Percentiles rank a stretch among this genome's conserved stretches.
Evolutionary conservation across 192 early-diverging fungal species (phyloP).

Genomic region (Backusella parvicylindrica): DNA sequence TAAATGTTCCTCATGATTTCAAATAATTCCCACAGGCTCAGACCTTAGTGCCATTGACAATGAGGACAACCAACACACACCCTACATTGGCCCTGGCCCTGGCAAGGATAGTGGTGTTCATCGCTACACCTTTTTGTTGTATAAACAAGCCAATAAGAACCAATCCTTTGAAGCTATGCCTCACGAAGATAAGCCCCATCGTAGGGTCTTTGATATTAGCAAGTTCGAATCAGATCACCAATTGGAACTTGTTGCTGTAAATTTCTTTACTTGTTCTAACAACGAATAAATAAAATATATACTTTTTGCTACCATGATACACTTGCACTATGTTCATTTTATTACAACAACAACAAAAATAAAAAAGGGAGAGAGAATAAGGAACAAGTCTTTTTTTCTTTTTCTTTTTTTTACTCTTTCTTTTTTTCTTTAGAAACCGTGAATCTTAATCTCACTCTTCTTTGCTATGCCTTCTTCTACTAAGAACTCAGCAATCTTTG

Average conservation of each 20-base stretch:
- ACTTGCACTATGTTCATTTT: background rate
- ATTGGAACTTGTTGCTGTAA: slow-evolving; percentile 44
- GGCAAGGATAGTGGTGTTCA: slow-evolving; percentile 49
- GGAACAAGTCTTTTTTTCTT: background rate
- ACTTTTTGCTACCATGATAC: background rate
- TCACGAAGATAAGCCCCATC: slow-evolving; percentile 3
- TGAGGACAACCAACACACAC: slow-evolving; percentile 19
- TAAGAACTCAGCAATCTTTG: slow-evolving; percentile 77
- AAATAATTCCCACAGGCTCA: slow-evolving; percentile 10
- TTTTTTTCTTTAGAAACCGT: slow-evolving; percentile 80
- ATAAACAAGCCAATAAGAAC: slow-evolving; percentile 39
- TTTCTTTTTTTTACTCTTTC: background rate
- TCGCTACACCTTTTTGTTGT: slow-evolving; percentile 58
- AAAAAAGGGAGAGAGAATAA: background rate
- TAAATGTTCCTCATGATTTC: background rate
- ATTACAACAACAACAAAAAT: background rate
- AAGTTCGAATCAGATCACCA: slow-evolving; percentile 38
- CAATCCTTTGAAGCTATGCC: slow-evolving; percentile 23
- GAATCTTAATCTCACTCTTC: slow-evolving; percentile 82
- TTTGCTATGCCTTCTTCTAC: slow-evolving; percentile 63
- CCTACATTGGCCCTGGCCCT: slow-evolving; percentile 52
- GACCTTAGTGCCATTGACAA: background rate
- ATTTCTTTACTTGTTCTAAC: slow-evolving; percentile 39
- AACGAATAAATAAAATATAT: slow-evolving; percentile 2
- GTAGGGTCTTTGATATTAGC: slow-evolving; percentile 31